These are phyloP conservation scores for Astragalus glycyphyllos DNA, from an alignment of 306 rosid genomes.

Conservation along the genomic window DNA sequence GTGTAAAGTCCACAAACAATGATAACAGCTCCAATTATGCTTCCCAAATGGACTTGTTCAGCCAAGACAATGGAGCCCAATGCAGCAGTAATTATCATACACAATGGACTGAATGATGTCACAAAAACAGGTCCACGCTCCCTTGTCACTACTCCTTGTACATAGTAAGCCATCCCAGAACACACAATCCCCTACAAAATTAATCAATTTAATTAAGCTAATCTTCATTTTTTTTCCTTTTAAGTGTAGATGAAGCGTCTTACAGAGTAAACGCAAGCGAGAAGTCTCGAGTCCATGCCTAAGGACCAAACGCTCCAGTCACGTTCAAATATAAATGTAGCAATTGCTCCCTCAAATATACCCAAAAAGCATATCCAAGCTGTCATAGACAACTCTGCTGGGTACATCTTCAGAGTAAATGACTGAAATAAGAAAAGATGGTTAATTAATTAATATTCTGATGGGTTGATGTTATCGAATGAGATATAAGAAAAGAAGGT, in stretches of 20 bases:
- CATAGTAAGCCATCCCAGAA: slow-evolving; percentile 90
- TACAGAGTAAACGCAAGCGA: slow-evolving; percentile 92
- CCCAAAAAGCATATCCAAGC: slow-evolving; percentile 88
- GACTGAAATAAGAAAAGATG: no score
- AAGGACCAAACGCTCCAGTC: slow-evolving; percentile 81
- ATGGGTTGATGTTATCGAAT: no score
- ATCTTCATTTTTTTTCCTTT: no score
- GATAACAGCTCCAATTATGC: slow-evolving; percentile 82
- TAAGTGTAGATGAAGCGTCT: no score
- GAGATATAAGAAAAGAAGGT: no score
- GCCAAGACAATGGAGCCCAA: slow-evolving; percentile 82
- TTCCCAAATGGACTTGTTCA: slow-evolving; percentile 82
- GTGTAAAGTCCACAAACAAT: slow-evolving; percentile 87
- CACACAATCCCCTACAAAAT: slow-evolving; percentile 87
- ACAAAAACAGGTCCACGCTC: slow-evolving; percentile 94
- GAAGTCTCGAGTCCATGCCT: slow-evolving; percentile 89
- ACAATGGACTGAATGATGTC: slow-evolving; percentile 88
- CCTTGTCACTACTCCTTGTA: slow-evolving; percentile 88
- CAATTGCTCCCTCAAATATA: slow-evolving; percentile 70
- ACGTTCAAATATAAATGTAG: slow-evolving; percentile 69
- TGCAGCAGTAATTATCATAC: slow-evolving; percentile 89
- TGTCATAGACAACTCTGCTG: slow-evolving; percentile 84
- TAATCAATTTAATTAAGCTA: no score
- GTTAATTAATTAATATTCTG: not conserved
- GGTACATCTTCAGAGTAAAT: slow-evolving; percentile 83